Evolutionary conservation across 768 basidiomycete species (phyloP), one percentile per base, ranked within the genome.

Genomic region (Tylopilus cervinicoccineus): DNA sequence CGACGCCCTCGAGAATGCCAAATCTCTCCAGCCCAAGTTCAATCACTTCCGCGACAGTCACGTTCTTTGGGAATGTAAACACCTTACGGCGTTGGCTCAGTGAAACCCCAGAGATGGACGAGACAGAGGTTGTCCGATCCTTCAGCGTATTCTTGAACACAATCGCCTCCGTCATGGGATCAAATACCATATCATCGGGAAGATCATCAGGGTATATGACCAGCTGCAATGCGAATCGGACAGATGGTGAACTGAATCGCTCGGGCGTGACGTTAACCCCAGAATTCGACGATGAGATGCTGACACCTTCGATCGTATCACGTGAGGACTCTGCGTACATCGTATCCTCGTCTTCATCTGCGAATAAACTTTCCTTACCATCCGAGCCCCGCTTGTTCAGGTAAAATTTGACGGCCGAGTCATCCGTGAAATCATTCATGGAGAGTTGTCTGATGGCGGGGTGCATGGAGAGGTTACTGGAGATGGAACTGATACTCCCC

Each of bases 391-490:
- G 72, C 45, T 89, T 75, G 65, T 97, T 93, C 54, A 98, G 68
- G 69, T 96, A 99, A 68, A 98, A 88, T 68, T 97, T 98, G 70
- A 98, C 94, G 0, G 87, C 84, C 4, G 93, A 93, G 63, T 98
- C 96, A 57, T 99, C 96, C 36, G 89, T 89, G 62, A 94, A 98
- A 64, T 98, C 96, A 59, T 94, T 96, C 92, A 96, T 95, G 38
- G 88, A 83, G 33, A 98, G 72, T 63, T 88, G 90, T 62, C 82
- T 85, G 68, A 98, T 99, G 14, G 96, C 94, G 16, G 95, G 94
- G 62, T 97, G 91, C 80, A 90, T 86, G 4, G 88, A 89, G 23
- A 98, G 75, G 62, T 94, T 93, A 62, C 90, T 93, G 28, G 87
- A 78, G 20, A 99, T 75, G n/a, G 92, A 94, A 59, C 84, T 92